Base-by-base conservation (phyloP, 768 basidiomycete genomes). In the Cyclocybe aegerita region DNA sequence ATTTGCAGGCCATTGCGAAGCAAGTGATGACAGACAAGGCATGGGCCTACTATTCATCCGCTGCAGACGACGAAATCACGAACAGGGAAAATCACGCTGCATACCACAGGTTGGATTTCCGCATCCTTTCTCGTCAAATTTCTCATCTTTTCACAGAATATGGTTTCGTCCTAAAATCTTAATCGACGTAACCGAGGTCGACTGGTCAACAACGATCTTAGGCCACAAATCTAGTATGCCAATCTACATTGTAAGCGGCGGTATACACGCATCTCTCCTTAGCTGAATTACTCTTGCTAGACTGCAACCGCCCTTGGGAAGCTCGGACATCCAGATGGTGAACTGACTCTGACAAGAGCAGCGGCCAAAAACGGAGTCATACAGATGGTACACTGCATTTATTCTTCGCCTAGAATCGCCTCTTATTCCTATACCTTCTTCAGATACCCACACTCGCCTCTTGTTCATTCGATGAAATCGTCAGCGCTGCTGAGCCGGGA, bases 41-140 rank as follows among this genome's bases (percentile, higher is more conserved):
- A 0, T 98, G 95, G 95, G 95, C 94, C 4, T 95, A 95, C 66
- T 95, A 98, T 62, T 93, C 90, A 0, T 94, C 92, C n/a, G 95
- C 93, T 12, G 86, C 96, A 6, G 96, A 98, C 64, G 95, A 98
- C 59, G 93, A 97, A 68, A 91, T 94, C 39, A 94, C 93, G 30
- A 74, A 80, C 52, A 78, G 93, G 43, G 93, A 96, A 67, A 97
- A 97, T 60, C 92, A 91, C 54, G 78, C 85, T 45, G 95, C 94
- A 2, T 98, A 88, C 63, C 95, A 98, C 58, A 79, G 95, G 90
- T 87, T 52, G 6, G 3, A 45, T 53, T 52, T 14, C 37, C 34
- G 30, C 33, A 39, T 32, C 31, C 30, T 12, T 47, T 14, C 16
- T 32, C 29, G 11, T 23, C 8, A 31, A 37, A 7, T 2, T 16